Percentiles rank a stretch among this genome's conserved stretches.
Conservation (phyloP, 495 filamentous ascomycete genomes). For the Hypoxylon subgilvum region DNA sequence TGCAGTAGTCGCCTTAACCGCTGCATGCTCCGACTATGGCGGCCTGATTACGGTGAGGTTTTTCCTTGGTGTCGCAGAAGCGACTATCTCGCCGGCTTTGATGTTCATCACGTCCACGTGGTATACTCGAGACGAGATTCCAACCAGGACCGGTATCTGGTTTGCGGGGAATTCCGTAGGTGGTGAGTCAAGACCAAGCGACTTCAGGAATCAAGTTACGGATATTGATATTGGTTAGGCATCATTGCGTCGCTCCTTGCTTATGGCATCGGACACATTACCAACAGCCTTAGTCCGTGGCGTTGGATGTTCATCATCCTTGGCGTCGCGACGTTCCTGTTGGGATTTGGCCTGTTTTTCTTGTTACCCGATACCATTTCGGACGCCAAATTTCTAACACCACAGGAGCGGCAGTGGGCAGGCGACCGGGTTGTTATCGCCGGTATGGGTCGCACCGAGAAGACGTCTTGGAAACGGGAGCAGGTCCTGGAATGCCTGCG, state of each 20-base stretch:
- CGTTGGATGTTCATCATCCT: slow-evolving; percentile 49
- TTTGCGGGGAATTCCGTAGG: slow-evolving; percentile 48
- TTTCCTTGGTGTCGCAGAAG: slow-evolving; percentile 59
- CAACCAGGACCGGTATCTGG: slow-evolving; percentile 49
- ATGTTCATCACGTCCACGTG: slow-evolving; percentile 45
- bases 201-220: background rate
- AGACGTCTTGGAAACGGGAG: slow-evolving; percentile 44
- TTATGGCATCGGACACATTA: slow-evolving; percentile 53
- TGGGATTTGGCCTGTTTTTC: slow-evolving; percentile 40
- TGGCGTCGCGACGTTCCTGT: slow-evolving; percentile 41
- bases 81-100: slow-evolving; percentile 51
- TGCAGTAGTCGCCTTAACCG: slow-evolving; percentile 74
- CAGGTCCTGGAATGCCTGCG: slow-evolving; percentile 47
- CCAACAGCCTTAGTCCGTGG: slow-evolving; percentile 38
- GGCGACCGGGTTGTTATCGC: slow-evolving; percentile 46
- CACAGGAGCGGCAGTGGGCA: slow-evolving; percentile 38
- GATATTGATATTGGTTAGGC: slow-evolving; percentile 22
- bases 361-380: slow-evolving; percentile 43
- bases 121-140: slow-evolving; percentile 47
- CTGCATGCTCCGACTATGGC: slow-evolving; percentile 69
- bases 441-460: slow-evolving; percentile 45
- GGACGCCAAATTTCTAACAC: slow-evolving; percentile 38
- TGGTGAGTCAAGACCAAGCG: slow-evolving; percentile 9
- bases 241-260: slow-evolving; percentile 54
- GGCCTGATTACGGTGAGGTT: slow-evolving; percentile 70